These are phyloP conservation scores for Ehretia macrophylla DNA, from an alignment of 257 asterid genomes.

Conservation along the genomic window DNA sequence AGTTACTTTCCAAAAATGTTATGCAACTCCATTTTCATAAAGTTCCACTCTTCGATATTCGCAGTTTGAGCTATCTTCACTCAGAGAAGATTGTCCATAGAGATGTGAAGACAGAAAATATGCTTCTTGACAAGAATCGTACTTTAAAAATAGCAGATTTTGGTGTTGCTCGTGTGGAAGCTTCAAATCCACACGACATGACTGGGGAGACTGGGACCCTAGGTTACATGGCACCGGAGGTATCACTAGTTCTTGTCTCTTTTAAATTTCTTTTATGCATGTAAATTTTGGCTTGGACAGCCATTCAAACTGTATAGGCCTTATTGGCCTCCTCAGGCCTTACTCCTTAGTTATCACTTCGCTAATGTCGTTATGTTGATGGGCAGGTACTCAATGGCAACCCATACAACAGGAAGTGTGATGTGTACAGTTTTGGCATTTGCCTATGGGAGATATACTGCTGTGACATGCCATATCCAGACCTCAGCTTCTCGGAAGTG, in stretches of 20 bases:
- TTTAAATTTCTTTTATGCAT: neutral
- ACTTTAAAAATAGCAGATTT: conserved; percentile 80
- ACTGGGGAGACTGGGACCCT: conserved; percentile 96
- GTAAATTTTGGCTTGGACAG: neutral
- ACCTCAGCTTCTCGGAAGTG: conserved; percentile 84
- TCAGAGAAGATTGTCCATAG: conserved; percentile 76
- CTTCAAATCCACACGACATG: conserved; percentile 87
- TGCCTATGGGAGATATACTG: conserved; percentile 96
- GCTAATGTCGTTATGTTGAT: neutral
- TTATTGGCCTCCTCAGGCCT: no score
- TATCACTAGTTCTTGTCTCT: conserved; percentile 21
- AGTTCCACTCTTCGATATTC: neutral
- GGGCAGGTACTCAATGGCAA: conserved; percentile 73
- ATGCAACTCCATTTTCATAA: neutral
- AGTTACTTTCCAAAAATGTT: neutral
- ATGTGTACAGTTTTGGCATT: conserved; percentile 86
- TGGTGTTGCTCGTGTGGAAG: conserved; percentile 95
- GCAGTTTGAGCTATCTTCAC: conserved; percentile 77
- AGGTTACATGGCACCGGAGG: conserved; percentile 99
- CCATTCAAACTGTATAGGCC: neutral
- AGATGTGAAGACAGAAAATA: conserved; percentile 85
- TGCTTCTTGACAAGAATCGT: conserved; percentile 72
- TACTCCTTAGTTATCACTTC: neutral
- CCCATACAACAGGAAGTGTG: conserved; percentile 83
- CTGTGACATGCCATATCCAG: conserved; percentile 91